phyloP scores from a whole-genome alignment of 768 basidiomycete genomes.

The Pholiota microspora region DNA sequence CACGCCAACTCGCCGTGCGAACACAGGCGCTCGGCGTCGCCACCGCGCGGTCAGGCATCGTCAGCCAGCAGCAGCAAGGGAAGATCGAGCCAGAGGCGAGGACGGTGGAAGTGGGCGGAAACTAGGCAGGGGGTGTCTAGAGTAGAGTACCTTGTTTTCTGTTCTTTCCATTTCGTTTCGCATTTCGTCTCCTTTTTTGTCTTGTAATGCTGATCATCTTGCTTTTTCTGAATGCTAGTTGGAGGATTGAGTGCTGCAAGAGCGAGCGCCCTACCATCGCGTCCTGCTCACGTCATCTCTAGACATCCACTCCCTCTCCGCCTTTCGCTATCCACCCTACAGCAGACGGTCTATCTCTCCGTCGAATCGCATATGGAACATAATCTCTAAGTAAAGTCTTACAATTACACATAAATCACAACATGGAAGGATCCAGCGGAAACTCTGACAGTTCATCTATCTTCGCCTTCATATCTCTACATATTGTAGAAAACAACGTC shows the following conservation, averaged over 20 bases:
- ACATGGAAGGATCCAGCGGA: background rate
- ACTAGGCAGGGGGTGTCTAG: background rate
- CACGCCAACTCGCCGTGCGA: constrained; percentile 85
- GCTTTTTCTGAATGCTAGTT: too few relatives aligned
- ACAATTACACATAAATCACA: too few relatives aligned
- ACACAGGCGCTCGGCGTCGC: constrained; percentile 89
- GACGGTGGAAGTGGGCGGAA: background rate
- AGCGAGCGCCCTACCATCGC: too few relatives aligned
- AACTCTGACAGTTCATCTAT: constrained; percentile 9
- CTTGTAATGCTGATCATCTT: too few relatives aligned
- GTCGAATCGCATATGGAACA: too few relatives aligned
- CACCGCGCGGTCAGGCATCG: constrained; percentile 29
- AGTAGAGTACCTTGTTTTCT: background rate
- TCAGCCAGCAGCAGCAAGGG: constrained; percentile 17
- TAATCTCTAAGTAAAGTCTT: too few relatives aligned
- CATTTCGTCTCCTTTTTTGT: background rate
- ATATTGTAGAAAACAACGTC: background rate
- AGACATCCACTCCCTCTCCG: too few relatives aligned
- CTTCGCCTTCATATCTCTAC: constrained; percentile 8
- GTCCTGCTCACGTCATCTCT: too few relatives aligned
- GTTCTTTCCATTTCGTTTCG: background rate
- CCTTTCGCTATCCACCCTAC: too few relatives aligned
- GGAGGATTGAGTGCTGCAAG: too few relatives aligned
- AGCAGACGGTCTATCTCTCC: too few relatives aligned
- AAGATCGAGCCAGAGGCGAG: background rate